phyloP scores from a whole-genome alignment of 306 rosid species.

The Acacia confusa region DNA sequence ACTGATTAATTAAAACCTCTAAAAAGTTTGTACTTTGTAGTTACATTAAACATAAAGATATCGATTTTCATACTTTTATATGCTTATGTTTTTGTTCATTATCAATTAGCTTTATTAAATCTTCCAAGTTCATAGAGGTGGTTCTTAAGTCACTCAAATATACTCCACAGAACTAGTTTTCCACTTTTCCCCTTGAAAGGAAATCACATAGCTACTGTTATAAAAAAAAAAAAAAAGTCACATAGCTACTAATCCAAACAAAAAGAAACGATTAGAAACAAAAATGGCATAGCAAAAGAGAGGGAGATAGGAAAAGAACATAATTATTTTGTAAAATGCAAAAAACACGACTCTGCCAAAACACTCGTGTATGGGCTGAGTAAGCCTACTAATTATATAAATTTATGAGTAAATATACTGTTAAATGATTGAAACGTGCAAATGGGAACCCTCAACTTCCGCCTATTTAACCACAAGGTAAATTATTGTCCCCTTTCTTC shows the following conservation, averaged over 20 bases:
- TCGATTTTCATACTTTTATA: no score
- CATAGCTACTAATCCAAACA: neutral
- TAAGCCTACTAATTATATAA: neutral
- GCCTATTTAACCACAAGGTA: conserved; percentile 36
- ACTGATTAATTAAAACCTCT: no score
- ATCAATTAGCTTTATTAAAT: neutral
- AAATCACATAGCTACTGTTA: neutral
- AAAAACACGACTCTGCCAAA: conserved; percentile 6
- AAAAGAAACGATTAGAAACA: neutral
- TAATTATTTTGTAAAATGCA: neutral
- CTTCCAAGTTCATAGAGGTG: neutral
- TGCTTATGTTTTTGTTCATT: neutral
- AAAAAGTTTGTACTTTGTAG: no score
- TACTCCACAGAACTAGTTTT: neutral
- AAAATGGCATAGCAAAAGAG: neutral
- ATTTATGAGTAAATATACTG: conserved; percentile 29
- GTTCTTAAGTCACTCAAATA: neutral
- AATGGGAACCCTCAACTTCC: conserved; percentile 40
- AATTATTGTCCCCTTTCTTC: conserved; percentile 25
- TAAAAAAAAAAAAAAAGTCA: no score
- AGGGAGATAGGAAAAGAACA: neutral
- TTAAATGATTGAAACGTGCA: conserved; percentile 38
- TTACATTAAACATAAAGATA: no score
- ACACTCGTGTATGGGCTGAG: conserved; percentile 29
- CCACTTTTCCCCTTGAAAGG: neutral